Conservation (phyloP, 331 rosid genomes). For the Acacia concinna region DNA sequence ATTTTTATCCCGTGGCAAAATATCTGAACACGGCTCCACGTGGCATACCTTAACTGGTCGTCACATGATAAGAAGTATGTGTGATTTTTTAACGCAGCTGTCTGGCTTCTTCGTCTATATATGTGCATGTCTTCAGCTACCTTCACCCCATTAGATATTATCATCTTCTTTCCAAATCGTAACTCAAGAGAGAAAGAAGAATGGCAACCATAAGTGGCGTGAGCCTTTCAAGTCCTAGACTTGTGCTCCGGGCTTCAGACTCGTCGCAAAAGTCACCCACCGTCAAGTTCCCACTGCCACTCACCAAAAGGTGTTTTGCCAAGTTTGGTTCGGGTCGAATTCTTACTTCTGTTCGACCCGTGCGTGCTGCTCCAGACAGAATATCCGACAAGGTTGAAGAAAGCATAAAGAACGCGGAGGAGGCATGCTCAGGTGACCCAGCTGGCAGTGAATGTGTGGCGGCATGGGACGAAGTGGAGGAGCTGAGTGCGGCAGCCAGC, state of each 20-base stretch:
- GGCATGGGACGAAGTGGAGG: slow-evolving; percentile 99
- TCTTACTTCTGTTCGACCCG: slow-evolving; percentile 28
- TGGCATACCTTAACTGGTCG: slow-evolving; percentile 40
- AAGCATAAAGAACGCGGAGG: slow-evolving; percentile 89
- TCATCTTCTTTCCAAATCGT: neutral
- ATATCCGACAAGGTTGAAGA: slow-evolving; percentile 77
- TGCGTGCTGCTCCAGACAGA: slow-evolving; percentile 64
- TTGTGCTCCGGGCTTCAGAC: slow-evolving; percentile 37
- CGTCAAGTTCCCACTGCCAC: slow-evolving; percentile 34
- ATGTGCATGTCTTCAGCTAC: neutral
- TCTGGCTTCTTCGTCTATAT: neutral
- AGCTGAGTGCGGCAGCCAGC: slow-evolving; percentile 97
- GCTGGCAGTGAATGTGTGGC: slow-evolving; percentile 87
- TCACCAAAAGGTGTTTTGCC: slow-evolving; percentile 21
- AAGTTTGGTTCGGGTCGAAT: slow-evolving; percentile 36
- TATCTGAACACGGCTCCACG: slow-evolving; percentile 21
- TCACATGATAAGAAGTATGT: slow-evolving; percentile 62
- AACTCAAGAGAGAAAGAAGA: neutral
- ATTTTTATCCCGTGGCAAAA: neutral
- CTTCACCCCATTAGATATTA: neutral
- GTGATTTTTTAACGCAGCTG: slow-evolving; percentile 13
- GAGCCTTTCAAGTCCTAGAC: slow-evolving; percentile 51
- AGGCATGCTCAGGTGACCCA: slow-evolving; percentile 71
- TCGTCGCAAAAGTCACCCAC: slow-evolving; percentile 32
- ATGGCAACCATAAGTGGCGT: slow-evolving; percentile 68